A percentile compares a stretch with the other conserved stretches of the same genome.
Conservation (phyloP, 139 green algal species). For the Dunaliella primolecta region DNA sequence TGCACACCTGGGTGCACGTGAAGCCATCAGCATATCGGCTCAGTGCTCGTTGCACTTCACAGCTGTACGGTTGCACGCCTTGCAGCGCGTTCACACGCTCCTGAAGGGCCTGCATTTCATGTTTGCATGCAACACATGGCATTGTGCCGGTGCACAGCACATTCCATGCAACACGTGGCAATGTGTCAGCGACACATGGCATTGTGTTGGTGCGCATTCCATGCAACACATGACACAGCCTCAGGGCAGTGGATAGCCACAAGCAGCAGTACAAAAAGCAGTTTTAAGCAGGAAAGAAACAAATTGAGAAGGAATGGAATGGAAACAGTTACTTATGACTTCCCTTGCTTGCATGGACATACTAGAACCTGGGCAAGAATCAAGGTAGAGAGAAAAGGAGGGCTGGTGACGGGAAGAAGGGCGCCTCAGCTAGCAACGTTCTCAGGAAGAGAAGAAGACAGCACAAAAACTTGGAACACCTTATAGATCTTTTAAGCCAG, state of each 20-base stretch:
- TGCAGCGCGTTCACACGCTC: background rate
- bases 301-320: too few relatives aligned
- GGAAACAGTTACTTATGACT: too few relatives aligned
- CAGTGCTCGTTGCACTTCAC: background rate
- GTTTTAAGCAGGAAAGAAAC: background rate
- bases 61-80: conserved; percentile 5
- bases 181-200: background rate
- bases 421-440: too few relatives aligned
- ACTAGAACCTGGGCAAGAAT: too few relatives aligned
- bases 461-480: too few relatives aligned
- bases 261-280: background rate
- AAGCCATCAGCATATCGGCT: background rate
- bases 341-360: too few relatives aligned
- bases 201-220: background rate
- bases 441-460: too few relatives aligned
- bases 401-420: too few relatives aligned
- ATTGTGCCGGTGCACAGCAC: too few relatives aligned
- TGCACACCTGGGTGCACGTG: background rate
- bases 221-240: background rate
- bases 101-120: background rate
- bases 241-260: background rate
- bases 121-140: background rate
- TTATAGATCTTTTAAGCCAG: too few relatives aligned
- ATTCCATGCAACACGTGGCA: background rate
- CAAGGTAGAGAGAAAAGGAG: too few relatives aligned